Percentiles rank a stretch among this genome's conserved stretches.
Conservation (phyloP, 1,139 yeast genomes). For the Magnusiomyces paraingens region DNA sequence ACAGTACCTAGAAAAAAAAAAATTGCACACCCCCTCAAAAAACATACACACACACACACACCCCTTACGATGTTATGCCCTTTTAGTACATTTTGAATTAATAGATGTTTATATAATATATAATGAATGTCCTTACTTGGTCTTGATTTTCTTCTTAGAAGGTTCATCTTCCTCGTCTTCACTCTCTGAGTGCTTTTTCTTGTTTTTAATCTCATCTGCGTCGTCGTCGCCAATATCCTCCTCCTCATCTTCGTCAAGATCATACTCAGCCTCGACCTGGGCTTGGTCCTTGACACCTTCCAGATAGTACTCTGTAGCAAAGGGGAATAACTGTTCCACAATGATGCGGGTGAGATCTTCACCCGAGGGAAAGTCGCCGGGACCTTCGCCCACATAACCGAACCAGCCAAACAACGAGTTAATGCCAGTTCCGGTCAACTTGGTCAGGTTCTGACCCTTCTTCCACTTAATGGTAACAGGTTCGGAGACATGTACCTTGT, state of each 20-base stretch:
- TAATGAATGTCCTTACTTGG: neutral
- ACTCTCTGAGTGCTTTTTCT: conserved; percentile 15
- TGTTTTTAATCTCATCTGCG: conserved; percentile 25
- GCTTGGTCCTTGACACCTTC: conserved; percentile 23
- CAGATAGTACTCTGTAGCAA: conserved; percentile 33
- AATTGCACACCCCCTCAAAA: neutral
- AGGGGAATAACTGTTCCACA: conserved; percentile 37
- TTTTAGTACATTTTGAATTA: too few species aligned
- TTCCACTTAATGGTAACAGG: conserved; percentile 34
- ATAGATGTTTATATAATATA: neutral
- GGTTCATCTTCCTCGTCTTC: conserved; percentile 1
- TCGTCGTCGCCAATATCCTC: conserved; percentile 25
- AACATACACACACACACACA: neutral
- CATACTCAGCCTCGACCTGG: conserved; percentile 25
- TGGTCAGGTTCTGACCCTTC: conserved; percentile 30
- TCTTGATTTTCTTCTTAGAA: conserved; percentile 4
- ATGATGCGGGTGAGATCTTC: conserved; percentile 34
- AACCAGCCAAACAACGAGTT: conserved; percentile 37
- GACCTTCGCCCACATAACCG: conserved; percentile 30
- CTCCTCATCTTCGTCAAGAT: conserved; percentile 23
- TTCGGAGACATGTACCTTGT: conserved; percentile 21
- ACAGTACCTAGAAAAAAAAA: neutral
- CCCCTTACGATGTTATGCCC: too few species aligned
- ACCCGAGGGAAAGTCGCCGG: conserved; percentile 32
- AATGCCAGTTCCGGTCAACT: conserved; percentile 21